Conservation (phyloP, 805 yeast species). For the Candida palmyrensis region DNA sequence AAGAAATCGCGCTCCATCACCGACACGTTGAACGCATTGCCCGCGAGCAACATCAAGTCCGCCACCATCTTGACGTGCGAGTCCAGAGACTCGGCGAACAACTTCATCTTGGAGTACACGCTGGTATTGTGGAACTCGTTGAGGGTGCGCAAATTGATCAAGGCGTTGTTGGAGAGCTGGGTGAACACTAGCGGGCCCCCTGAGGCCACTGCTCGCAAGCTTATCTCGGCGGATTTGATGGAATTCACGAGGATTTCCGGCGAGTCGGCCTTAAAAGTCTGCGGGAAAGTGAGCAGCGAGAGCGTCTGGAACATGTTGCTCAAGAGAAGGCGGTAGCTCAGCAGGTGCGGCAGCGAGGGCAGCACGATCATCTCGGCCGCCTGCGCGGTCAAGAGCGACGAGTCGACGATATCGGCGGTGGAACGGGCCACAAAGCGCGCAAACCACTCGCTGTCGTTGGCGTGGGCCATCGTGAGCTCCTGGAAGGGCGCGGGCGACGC, state of each 20-base stretch:
- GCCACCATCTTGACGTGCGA: slow-evolving; percentile 30
- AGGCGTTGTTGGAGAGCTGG: slow-evolving; percentile 57
- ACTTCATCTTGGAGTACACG: slow-evolving; percentile 25
- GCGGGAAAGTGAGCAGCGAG: slow-evolving; percentile 34
- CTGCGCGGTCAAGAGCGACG: slow-evolving; percentile 17
- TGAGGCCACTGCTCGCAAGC: slow-evolving; percentile 49
- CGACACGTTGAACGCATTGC: slow-evolving; percentile 26
- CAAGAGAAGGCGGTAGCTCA: slow-evolving; percentile 23
- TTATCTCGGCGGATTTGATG: slow-evolving; percentile 60
- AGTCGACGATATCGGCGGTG: slow-evolving; percentile 17
- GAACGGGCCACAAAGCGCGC: slow-evolving; percentile 14
- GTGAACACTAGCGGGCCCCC: slow-evolving; percentile 42
- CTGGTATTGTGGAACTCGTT: slow-evolving; percentile 35
- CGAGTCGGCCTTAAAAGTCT: slow-evolving; percentile 29
- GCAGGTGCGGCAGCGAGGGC: slow-evolving; percentile 11
- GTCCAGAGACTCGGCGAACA: slow-evolving; percentile 24
- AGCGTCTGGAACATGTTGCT: slow-evolving; percentile 31
- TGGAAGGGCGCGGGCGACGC: slow-evolving; percentile 8
- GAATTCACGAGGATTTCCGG: slow-evolving; percentile 45
- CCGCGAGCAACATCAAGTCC: slow-evolving; percentile 26
- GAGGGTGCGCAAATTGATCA: slow-evolving; percentile 53
- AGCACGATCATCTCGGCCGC: slow-evolving; percentile 25
- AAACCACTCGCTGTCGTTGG: slow-evolving; percentile 21
- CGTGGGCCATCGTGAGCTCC: slow-evolving; percentile 8
- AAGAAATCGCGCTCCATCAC: slow-evolving; percentile 46